Evolutionary conservation across 306 rosid genomes (phyloP), one percentile per base, ranked within the genome.

Genomic region (Quercus cerris): DNA sequence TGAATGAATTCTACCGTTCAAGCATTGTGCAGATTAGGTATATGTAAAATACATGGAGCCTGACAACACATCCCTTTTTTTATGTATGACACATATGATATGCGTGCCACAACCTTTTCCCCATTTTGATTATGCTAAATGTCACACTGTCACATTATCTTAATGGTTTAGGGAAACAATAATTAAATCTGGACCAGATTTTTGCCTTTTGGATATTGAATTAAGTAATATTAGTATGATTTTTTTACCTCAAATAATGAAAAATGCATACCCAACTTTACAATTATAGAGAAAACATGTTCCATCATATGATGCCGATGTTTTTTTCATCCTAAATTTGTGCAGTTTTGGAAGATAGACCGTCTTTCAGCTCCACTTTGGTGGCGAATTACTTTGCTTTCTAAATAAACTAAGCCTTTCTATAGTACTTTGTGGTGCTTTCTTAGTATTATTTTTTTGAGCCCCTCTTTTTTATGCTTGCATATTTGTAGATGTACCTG

Each of bases 1-100:
- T 82, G 69, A 62, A 75, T 55, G 61, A 77, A 61, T 70, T 75
- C 35, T 75, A 25, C 56, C 28, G 35, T 73, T 55, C 25, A 20
- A 59, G 80, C 27, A 31, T 46, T 8, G 12, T 52, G 17, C 27
- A 27, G 49, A 41, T 41, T 41, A 6, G 3, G 12, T 41, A 9
- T 7, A 41, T 52, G 56, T 3, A 52, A 51, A 4, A 11, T 52
- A 52, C 17, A 11, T 52, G 56, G 2, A 52, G 56, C 56, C 19
- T 52, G n/a, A 52, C 56, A 52, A 52, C n/a, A 52, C 56, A 17
- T 52, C 19, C 56, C 14, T 31, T 52, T 12, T 12, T 52, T 52
- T 52, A 52, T 52, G 17, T 52, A 3, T 52, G 17, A 52, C 4
- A 52, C 17, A 4, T 15, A 12, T 6, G 56, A 12, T 52, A 3